These are phyloP conservation scores for Phytophthora agathidicida DNA, from an alignment of 352 stramenopile genomes.

Conservation along the genomic window DNA sequence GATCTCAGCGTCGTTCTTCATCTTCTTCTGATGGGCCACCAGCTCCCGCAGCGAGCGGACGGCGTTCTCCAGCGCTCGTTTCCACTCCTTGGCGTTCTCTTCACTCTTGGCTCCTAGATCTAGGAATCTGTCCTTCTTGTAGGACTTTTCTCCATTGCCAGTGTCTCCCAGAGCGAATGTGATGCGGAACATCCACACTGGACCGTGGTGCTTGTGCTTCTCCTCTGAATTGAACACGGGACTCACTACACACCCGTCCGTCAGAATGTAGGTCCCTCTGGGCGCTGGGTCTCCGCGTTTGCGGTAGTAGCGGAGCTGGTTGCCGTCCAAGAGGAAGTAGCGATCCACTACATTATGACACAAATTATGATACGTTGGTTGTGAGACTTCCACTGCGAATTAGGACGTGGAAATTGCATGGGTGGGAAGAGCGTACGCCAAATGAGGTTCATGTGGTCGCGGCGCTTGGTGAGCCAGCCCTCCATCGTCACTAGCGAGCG, in stretches of 20 bases:
- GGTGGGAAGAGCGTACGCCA: conserved; percentile 61
- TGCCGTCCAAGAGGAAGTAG: conserved; percentile 88
- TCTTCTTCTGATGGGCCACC: conserved; percentile 72
- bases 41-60: conserved; percentile 79
- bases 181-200: conserved; percentile 91
- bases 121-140: conserved; percentile 90
- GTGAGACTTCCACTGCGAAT: conserved; percentile 1
- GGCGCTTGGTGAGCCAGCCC: conserved; percentile 88
- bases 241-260: conserved; percentile 78
- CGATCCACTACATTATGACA: conserved; percentile 62
- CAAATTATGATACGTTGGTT: conserved; percentile 24
- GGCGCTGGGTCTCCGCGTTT: conserved; percentile 85
- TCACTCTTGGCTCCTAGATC: conserved; percentile 89
- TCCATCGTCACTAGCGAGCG: conserved; percentile 56
- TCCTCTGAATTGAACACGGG: conserved; percentile 88
- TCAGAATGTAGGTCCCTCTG: conserved; percentile 86
- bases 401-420: not conserved
- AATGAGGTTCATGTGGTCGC: conserved; percentile 92
- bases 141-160: conserved; percentile 76
- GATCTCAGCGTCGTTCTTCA: conserved; percentile 79
- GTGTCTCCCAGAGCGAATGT: conserved; percentile 77
- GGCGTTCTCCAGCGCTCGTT: conserved; percentile 77
- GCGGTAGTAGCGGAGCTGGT: conserved; percentile 88
- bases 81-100: conserved; percentile 82
- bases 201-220: conserved; percentile 88